Evolutionary conservation across 805 yeast species (phyloP), one percentile per base, ranked within the genome.

Genomic region (Metschnikowia similis): DNA sequence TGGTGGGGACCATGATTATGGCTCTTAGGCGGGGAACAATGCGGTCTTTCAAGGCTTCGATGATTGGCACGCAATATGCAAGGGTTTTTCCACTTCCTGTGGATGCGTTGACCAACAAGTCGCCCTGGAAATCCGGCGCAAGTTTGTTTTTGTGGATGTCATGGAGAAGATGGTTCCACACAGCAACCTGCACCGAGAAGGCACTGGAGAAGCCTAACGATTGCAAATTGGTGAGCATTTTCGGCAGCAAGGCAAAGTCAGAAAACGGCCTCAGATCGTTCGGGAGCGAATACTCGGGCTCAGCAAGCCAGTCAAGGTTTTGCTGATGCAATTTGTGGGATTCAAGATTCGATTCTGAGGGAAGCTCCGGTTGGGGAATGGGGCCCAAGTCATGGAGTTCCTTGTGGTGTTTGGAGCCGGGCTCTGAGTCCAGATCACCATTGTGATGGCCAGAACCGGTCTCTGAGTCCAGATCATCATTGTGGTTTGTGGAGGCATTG

Each of bases 11-110:
- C 21, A 94, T 64, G 1, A 94, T 74, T 4, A 94, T 72, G 35
- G 94, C 91, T 46, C 96, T 70, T 3, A 88, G 66, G 47, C 82
- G 72, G 1, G 95, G 91, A 2, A 89, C 89, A 1, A 78, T 71
- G 50, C 96, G 76, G 8, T 69, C 66, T 13, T 75, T 69, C 47
- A 92, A 71, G 2, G 82, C 70, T 53, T 91, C 90, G 2, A 94
- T 75, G 7, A 94, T 77, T 1, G 99, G 98, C 2, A 92, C 76
- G 45, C 83, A 76, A 61, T 92, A 92, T 2, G 97, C 95, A 48
- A 94, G 71, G 0, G 99, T 92, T 64, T 92, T 92, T 60, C 99
- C 99, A 0, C 96, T 87, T 39, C 99, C 99, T 0, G 99, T 92
- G 9, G 95, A 81, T 1, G 99, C 96, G 66, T 92, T 91, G 6